These are phyloP conservation scores for Friedmanniomyces simplex DNA, from an alignment of 495 filamentous ascomycete species.

Conservation along the genomic window DNA sequence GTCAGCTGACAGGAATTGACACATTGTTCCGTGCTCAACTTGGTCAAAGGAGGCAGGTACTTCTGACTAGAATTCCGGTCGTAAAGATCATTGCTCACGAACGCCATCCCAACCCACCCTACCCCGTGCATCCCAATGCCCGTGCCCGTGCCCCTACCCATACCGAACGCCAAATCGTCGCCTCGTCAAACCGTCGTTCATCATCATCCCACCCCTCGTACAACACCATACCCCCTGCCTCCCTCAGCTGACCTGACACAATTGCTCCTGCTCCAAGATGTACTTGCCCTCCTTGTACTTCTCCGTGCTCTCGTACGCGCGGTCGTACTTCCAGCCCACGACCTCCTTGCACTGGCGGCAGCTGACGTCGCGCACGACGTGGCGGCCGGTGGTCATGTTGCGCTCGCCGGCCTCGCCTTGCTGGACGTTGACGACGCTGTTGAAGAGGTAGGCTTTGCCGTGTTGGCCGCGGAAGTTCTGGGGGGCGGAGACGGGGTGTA, in stretches of 20 bases:
- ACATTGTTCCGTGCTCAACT: too few species aligned
- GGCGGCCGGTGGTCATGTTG: slow-evolving; percentile 96
- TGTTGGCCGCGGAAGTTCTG: slow-evolving; percentile 98
- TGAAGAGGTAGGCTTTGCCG: slow-evolving; percentile 96
- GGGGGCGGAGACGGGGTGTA: background rate
- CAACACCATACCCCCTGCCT: background rate
- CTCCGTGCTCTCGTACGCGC: slow-evolving; percentile 80
- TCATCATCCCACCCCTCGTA: too few species aligned
- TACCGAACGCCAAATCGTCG: too few species aligned
- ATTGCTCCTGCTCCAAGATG: slow-evolving; percentile 86
- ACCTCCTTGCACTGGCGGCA: slow-evolving; percentile 83
- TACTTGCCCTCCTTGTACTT: slow-evolving; percentile 99
- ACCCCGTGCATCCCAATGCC: background rate
- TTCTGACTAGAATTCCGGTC: too few species aligned
- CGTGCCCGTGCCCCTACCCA: background rate
- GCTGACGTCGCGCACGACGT: slow-evolving; percentile 83
- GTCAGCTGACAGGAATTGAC: too few species aligned
- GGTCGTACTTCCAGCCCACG: slow-evolving; percentile 99
- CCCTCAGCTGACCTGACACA: slow-evolving; percentile 53
- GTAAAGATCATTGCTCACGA: background rate
- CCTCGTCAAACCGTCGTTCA: too few species aligned
- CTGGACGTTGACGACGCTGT: slow-evolving; percentile 81
- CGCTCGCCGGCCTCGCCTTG: slow-evolving; percentile 74
- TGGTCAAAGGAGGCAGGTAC: too few species aligned
- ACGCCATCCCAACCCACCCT: background rate